Evolutionary conservation across 257 asterid species (phyloP), one percentile per base, ranked within the genome.

Genomic region (Haberlea rhodopensis): DNA sequence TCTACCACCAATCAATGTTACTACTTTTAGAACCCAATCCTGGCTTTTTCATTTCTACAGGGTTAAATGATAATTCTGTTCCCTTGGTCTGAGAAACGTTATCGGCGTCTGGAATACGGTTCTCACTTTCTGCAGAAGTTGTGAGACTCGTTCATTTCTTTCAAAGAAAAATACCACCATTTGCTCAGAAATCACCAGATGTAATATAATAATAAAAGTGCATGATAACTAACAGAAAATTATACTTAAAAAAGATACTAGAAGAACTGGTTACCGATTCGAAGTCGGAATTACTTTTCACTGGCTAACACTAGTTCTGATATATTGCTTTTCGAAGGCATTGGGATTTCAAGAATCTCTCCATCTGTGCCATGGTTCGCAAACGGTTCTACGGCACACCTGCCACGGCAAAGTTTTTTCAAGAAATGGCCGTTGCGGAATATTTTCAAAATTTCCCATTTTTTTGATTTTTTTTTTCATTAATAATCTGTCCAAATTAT

Each of bases 1-100:
- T 84, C 99, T 88, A 76, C 97, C 99, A 49, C 96, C 99, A 80
- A 86, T 80, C 99, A 95, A 82, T 11, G 99, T 96, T 27, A 94
- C 97, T 48, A 90, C 81, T 83, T 87, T 84, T 62, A 90, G 90
- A 71, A 68, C 75, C 99, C 97, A 94, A 58, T 82, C 95, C 70
- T 92, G 92, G 63, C 89, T 81, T 81, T n/a, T 80, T 85, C 77
- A 94, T 37, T 73, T 75, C 88, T 64, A 86, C 75, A 11, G 99
- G 99, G 26, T 87, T 81, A 71, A 74, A 72, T 48, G 94, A 86
- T 53, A 86, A 82, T 76, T 89, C 92, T 22, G 77, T 68, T 64
- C 97, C 97, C 68, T 87, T 87, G 74, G 80, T 91, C 46, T 89
- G 88, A 59, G 85, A 69, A 65, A 72, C 71, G 46, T 52, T 74